phyloP scores from a whole-genome alignment of 2,329 filamentous ascomycete genomes.

The Phyllosticta citribraziliensis region DNA sequence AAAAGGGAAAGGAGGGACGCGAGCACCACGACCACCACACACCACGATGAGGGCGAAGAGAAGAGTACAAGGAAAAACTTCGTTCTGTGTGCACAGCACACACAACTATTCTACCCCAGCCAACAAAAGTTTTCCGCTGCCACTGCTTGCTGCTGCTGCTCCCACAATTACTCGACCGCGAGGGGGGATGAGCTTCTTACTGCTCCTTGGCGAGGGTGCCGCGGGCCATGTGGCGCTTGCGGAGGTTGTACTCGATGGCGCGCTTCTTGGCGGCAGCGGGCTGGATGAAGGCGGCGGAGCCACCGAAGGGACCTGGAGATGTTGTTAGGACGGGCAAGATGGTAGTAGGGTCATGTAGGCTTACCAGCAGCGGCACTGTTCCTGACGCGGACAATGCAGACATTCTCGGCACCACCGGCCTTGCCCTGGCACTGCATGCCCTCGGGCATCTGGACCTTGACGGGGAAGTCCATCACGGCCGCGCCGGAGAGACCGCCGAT shows the following conservation, averaged over 20 bases:
- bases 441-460: slow-evolving; percentile 55
- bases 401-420: slow-evolving; percentile 49
- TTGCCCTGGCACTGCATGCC: slow-evolving; percentile 57
- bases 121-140: slow-evolving; percentile 10
- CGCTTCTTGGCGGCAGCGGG: slow-evolving; percentile 49
- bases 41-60: background rate
- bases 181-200: slow-evolving; percentile 14
- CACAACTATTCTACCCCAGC: background rate
- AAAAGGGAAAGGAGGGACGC: background rate
- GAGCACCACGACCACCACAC: background rate
- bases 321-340: background rate
- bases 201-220: slow-evolving; percentile 24
- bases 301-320: slow-evolving; percentile 52
- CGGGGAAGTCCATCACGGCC: slow-evolving; percentile 53
- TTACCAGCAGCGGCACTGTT: slow-evolving; percentile 45
- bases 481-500: slow-evolving; percentile 50
- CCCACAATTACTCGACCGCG: slow-evolving; percentile 11
- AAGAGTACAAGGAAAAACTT: background rate
- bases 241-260: slow-evolving; percentile 45
- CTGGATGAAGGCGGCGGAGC: slow-evolving; percentile 57
- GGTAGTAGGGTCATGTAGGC: background rate
- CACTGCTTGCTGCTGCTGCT: background rate
- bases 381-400: slow-evolving; percentile 56
- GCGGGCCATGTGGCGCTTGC: slow-evolving; percentile 28
- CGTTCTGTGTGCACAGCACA: slow-evolving; percentile 1